Conservation (phyloP, 352 stramenopile species). For the Peronospora destructor region DNA sequence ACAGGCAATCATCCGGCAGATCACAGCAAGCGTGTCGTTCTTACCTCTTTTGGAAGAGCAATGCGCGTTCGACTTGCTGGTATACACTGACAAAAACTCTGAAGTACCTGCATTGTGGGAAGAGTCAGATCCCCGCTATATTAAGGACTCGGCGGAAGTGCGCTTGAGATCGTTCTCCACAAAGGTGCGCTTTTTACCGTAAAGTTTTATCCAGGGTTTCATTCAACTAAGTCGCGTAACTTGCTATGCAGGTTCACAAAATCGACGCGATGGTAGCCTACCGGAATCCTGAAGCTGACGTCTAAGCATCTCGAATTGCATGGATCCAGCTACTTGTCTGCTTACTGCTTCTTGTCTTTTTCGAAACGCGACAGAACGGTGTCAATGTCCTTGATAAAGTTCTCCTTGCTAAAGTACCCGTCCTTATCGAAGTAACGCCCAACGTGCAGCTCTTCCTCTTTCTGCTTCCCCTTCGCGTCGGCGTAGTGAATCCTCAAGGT, state of each 20-base stretch:
- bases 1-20: conserved; percentile 98
- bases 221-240: conserved; percentile 14
- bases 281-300: conserved; percentile 85
- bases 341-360: conserved; percentile 69
- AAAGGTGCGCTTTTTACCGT: conserved; percentile 60
- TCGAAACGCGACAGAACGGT: conserved; percentile 55
- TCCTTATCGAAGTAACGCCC: conserved; percentile 84
- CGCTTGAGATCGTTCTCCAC: conserved; percentile 97
- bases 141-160: conserved; percentile 96
- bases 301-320: conserved; percentile 34
- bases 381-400: conserved; percentile 65
- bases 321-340: conserved; percentile 15
- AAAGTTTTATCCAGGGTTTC: conserved; percentile 14
- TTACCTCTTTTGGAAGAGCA: conserved; percentile 96
- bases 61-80: conserved; percentile 97
- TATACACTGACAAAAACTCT: conserved; percentile 97
- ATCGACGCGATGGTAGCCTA: conserved; percentile 98
- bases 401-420: conserved; percentile 76
- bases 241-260: conserved; percentile 89
- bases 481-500: conserved; percentile 49
- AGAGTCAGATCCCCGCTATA: conserved; percentile 96
- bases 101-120: conserved; percentile 94
- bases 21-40: conserved; percentile 98
- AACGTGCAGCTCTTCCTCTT: conserved; percentile 69
- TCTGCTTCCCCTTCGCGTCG: conserved; percentile 30